A percentile compares a stretch with the other conserved stretches of the same genome.
Evolutionary conservation across 2,329 filamentous ascomycete species (phyloP).

Genomic region (Chaetothyriales sp.): DNA sequence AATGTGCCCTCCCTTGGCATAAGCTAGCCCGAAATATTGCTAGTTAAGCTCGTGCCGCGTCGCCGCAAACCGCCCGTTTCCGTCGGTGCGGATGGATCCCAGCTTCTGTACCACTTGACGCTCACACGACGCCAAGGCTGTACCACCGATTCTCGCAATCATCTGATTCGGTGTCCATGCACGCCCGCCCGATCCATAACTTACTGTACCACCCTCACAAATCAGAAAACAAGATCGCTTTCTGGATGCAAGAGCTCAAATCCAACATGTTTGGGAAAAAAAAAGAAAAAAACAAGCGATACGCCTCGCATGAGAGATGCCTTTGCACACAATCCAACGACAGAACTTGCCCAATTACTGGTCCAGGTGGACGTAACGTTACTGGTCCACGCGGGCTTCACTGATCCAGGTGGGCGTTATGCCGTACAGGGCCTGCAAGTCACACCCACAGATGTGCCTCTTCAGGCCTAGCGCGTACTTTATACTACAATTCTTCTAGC

Average conservation of each 20-base stretch:
- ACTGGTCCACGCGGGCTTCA: no score
- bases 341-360: neutral
- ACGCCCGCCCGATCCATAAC: no score
- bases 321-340: neutral
- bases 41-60: neutral
- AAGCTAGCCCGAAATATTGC: slow-evolving; percentile 1
- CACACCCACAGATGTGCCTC: neutral
- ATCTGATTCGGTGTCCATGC: neutral
- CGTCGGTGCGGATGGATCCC: neutral
- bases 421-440: neutral
- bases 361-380: no score
- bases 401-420: no score
- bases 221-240: neutral
- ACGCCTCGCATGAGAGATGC: neutral
- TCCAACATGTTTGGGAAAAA: neutral
- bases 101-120: neutral
- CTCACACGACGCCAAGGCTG: neutral
- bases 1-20: slow-evolving; percentile 70
- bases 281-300: neutral
- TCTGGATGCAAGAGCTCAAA: neutral
- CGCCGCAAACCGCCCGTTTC: neutral
- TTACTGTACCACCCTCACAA: neutral
- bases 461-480: neutral
- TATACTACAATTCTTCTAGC: neutral
- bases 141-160: neutral